Evolutionary conservation across 2,329 filamentous ascomycete species (phyloP).

Genomic region (Claviceps sorghi): DNA sequence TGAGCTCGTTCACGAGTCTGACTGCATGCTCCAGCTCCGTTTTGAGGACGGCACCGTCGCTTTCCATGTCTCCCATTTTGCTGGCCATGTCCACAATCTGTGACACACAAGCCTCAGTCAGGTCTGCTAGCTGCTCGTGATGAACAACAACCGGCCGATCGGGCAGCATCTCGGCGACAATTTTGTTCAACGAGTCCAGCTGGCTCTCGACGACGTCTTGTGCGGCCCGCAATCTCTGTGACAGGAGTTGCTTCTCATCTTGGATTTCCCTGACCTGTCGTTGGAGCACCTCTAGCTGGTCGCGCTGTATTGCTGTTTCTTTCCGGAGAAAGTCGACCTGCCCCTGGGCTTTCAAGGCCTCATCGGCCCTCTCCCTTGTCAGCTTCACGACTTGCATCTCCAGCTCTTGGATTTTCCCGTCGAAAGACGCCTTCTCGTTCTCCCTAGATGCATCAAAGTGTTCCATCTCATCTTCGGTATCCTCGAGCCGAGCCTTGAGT

Average conservation of each 20-base stretch:
- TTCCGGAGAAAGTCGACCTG: constrained; percentile 49
- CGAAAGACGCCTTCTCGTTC: constrained; percentile 58
- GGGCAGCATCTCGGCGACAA: constrained; percentile 44
- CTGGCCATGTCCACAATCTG: constrained; percentile 43
- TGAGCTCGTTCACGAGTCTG: constrained; percentile 37
- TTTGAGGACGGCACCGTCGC: constrained; percentile 43
- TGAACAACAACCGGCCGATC: constrained; percentile 31
- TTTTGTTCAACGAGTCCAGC: constrained; percentile 38
- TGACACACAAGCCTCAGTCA: constrained; percentile 45
- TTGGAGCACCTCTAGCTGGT: constrained; percentile 44
- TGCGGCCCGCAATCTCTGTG: constrained; percentile 33
- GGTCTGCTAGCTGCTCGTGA: constrained; percentile 38
- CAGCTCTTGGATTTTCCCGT: constrained; percentile 53
- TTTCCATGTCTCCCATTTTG: constrained; percentile 45
- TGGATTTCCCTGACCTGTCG: constrained; percentile 39
- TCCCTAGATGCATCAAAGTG: constrained; percentile 70
- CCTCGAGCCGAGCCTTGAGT: constrained; percentile 65
- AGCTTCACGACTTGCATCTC: constrained; percentile 57
- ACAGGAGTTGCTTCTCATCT: constrained; percentile 37
- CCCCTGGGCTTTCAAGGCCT: constrained; percentile 42
- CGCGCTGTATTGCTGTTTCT: constrained; percentile 43
- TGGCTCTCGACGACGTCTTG: constrained; percentile 39
- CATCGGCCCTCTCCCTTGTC: constrained; percentile 41
- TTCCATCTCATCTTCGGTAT: constrained; percentile 85
- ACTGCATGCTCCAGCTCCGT: constrained; percentile 49